Evolutionary conservation across 2,329 filamentous ascomycete genomes (phyloP).

Genomic region (Trichoderma koningiopsis): DNA sequence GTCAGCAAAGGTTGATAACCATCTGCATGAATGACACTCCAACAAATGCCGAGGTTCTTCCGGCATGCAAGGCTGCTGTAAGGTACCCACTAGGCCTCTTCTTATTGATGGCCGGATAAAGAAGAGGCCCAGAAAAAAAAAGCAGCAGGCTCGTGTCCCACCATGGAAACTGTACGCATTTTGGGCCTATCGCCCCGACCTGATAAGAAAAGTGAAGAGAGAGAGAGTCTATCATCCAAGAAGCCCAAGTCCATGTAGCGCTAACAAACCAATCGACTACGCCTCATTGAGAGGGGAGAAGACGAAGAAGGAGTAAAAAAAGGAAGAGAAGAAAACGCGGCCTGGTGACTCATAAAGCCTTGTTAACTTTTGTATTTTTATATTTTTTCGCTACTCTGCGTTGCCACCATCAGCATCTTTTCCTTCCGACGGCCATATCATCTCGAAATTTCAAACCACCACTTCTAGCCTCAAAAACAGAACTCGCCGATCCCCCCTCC

Average conservation of each 20-base stretch:
- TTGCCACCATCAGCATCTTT: background rate
- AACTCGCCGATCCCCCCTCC: background rate
- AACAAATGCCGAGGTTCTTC: slow-evolving; percentile 22
- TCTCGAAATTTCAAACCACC: background rate
- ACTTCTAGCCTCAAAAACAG: slow-evolving; percentile 2
- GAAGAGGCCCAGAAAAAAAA: background rate
- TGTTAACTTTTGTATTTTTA: background rate
- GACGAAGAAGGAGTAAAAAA: background rate
- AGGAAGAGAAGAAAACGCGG: background rate
- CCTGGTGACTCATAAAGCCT: background rate
- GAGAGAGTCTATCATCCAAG: background rate
- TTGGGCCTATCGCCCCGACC: background rate
- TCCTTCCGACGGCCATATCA: background rate
- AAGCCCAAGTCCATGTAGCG: slow-evolving; percentile 13
- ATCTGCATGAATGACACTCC: background rate
- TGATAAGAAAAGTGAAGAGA: slow-evolving; percentile 2
- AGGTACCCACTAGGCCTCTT: slow-evolving; percentile 8
- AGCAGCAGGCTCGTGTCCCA: slow-evolving; percentile 23
- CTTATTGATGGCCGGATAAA: background rate
- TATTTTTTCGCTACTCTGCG: background rate
- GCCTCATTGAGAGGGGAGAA: slow-evolving; percentile 9
- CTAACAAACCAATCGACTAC: background rate
- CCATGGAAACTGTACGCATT: slow-evolving; percentile 5
- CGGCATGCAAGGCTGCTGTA: slow-evolving; percentile 18
- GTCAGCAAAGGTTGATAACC: background rate